phyloP scores from a whole-genome alignment of 2,329 filamentous ascomycete species.

The Hirsutella thompsonii region DNA sequence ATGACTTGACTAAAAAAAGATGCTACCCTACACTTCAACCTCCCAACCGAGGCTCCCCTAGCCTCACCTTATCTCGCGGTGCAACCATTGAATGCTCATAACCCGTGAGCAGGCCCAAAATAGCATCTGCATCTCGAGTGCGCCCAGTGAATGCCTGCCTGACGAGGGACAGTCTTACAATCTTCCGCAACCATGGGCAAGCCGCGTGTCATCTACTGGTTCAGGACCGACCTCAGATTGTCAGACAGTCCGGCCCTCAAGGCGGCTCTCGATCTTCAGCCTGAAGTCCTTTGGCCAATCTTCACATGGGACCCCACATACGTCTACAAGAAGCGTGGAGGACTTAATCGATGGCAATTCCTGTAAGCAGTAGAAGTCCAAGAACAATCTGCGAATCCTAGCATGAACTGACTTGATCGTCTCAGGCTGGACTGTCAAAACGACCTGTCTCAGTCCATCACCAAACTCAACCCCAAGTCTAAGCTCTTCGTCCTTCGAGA shows the following conservation, averaged over 20 bases:
- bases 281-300: slow-evolving; percentile 57
- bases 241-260: slow-evolving; percentile 65
- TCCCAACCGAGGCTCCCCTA: too few relatives aligned
- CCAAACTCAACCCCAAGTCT: slow-evolving; percentile 54
- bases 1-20: too few relatives aligned
- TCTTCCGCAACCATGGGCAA: slow-evolving; percentile 19
- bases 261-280: slow-evolving; percentile 57
- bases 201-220: slow-evolving; percentile 57
- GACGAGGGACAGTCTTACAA: too few relatives aligned
- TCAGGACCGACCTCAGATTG: slow-evolving; percentile 63
- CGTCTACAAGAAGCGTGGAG: slow-evolving; percentile 58
- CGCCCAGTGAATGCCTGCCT: too few relatives aligned
- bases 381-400: not conserved
- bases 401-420: not conserved
- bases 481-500: slow-evolving; percentile 62
- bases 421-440: slow-evolving; percentile 57
- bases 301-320: slow-evolving; percentile 78
- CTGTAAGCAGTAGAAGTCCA: slow-evolving; percentile 29
- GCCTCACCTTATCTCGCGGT: too few relatives aligned
- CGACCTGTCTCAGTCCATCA: slow-evolving; percentile 55
- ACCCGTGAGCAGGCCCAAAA: too few relatives aligned
- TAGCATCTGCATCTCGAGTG: too few relatives aligned
- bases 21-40: too few relatives aligned
- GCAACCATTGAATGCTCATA: too few relatives aligned
- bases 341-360: slow-evolving; percentile 64